phyloP scores from a whole-genome alignment of 495 filamentous ascomycete genomes.

The Cladorrhinum samala region DNA sequence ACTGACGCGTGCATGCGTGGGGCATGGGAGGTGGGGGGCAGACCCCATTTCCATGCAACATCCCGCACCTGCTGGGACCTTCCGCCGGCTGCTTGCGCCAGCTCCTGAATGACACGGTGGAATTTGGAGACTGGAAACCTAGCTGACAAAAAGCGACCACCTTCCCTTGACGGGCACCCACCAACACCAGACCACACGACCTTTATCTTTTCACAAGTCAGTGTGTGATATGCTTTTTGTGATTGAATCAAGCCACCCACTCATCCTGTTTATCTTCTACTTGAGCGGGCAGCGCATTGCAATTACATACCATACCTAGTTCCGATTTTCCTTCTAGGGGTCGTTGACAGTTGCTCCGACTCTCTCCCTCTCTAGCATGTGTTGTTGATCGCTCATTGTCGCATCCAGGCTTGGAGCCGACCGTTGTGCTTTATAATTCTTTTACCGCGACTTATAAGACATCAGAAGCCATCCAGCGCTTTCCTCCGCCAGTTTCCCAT shows the following conservation, averaged over 20 bases:
- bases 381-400: neutral
- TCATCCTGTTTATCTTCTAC: too few relatives aligned
- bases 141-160: neutral
- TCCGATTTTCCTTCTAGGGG: too few relatives aligned
- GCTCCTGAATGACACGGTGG: conserved; percentile 29
- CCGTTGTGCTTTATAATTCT: neutral
- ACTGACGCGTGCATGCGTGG: neutral
- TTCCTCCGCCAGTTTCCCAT: too few relatives aligned
- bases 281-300: too few relatives aligned
- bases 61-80: neutral
- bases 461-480: neutral
- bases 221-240: too few relatives aligned
- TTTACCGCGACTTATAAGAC: too few relatives aligned
- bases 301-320: too few relatives aligned
- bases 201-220: too few relatives aligned
- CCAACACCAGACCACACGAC: neutral
- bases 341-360: too few relatives aligned
- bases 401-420: neutral
- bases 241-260: too few relatives aligned
- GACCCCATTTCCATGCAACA: conserved; percentile 8
- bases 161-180: neutral
- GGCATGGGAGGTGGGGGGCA: neutral
- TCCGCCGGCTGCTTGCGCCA: neutral
- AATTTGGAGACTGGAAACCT: conserved; percentile 18
- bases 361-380: conserved; percentile 4